A percentile compares a stretch with the other conserved stretches of the same genome.
Evolutionary conservation across 108 stramenopile genomes (phyloP).

Genomic region (Nitzschia inconspicua): DNA sequence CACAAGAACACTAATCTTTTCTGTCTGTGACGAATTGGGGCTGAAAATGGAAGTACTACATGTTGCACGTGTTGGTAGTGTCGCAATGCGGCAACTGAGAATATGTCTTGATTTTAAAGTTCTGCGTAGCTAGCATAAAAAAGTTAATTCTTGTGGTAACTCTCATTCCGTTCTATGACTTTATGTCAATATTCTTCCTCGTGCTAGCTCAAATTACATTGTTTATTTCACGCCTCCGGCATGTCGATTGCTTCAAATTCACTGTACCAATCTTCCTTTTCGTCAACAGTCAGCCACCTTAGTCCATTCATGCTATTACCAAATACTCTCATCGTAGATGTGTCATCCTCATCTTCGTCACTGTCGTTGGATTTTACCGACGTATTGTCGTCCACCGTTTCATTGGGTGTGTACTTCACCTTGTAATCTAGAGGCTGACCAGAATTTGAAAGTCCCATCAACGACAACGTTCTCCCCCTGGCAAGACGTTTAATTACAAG

Average conservation of each 20-base stretch:
- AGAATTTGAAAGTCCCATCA: constrained; percentile 27
- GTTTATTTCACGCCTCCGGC: background rate
- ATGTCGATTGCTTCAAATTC: constrained; percentile 18
- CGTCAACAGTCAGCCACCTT: constrained; percentile 54
- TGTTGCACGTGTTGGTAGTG: constrained; percentile 74
- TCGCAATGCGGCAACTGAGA: constrained; percentile 83
- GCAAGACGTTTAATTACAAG: constrained; percentile 50
- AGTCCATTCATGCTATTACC: constrained; percentile 49
- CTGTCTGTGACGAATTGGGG: constrained; percentile 42
- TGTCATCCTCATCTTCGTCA: constrained; percentile 47
- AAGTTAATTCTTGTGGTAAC: no score
- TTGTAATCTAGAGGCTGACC: constrained; percentile 17
- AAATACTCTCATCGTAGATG: constrained; percentile 49
- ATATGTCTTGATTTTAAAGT: constrained; percentile 77
- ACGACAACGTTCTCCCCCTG: constrained; percentile 43
- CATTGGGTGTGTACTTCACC: constrained; percentile 14
- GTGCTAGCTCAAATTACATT: no score
- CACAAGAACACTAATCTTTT: constrained; percentile 49
- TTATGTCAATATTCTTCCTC: no score
- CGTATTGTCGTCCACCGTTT: constrained; percentile 37
- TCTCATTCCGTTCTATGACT: no score
- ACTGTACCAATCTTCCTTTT: constrained; percentile 34
- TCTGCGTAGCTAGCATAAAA: background rate
- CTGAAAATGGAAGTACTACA: constrained; percentile 62
- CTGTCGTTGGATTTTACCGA: constrained; percentile 66